A percentile compares a stretch with the other conserved stretches of the same genome.
phyloP scores from a whole-genome alignment of 305 asterid genomes.

The Lippia alba region DNA sequence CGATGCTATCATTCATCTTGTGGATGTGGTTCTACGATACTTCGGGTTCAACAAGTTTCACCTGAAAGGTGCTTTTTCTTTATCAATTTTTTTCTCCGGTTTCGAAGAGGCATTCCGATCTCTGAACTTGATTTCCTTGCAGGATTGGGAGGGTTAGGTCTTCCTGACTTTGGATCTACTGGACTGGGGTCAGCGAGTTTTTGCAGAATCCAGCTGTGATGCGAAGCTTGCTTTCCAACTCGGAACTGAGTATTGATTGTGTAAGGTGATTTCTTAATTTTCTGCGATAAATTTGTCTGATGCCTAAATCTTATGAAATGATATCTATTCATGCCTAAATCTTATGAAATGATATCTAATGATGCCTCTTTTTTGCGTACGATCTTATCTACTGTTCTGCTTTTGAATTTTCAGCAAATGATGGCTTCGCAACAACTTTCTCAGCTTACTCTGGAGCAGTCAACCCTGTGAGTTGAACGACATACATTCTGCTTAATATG shows the following conservation, averaged over 20 bases:
- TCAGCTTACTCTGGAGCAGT: conserved; percentile 48
- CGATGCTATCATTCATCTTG: no score
- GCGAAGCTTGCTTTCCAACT: conserved; percentile 73
- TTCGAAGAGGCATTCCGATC: no score
- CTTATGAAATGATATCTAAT: neutral
- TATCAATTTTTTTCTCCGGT: no score
- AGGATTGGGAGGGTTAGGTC: conserved; percentile 58
- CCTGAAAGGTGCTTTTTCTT: no score
- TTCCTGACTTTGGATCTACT: conserved; percentile 50
- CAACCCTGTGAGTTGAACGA: conserved; percentile 7
- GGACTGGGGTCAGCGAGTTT: conserved; percentile 56
- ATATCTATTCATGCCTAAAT: no score
- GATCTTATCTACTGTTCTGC: neutral
- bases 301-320: no score
- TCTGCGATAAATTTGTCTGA: no score
- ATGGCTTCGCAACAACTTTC: conserved; percentile 48
- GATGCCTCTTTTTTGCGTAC: neutral
- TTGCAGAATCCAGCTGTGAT: conserved; percentile 72
- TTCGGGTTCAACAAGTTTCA: no score
- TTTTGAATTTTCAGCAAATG: conserved; percentile 50
- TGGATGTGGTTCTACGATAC: no score
- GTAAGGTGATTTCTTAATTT: no score
- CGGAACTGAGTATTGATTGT: conserved; percentile 55
- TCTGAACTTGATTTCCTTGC: no score
- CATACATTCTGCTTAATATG: neutral